A percentile compares a stretch with the other conserved stretches of the same genome.
These are phyloP conservation scores for Arxiozyma bovina DNA, from an alignment of 1,139 yeast genomes.

Conservation along the genomic window DNA sequence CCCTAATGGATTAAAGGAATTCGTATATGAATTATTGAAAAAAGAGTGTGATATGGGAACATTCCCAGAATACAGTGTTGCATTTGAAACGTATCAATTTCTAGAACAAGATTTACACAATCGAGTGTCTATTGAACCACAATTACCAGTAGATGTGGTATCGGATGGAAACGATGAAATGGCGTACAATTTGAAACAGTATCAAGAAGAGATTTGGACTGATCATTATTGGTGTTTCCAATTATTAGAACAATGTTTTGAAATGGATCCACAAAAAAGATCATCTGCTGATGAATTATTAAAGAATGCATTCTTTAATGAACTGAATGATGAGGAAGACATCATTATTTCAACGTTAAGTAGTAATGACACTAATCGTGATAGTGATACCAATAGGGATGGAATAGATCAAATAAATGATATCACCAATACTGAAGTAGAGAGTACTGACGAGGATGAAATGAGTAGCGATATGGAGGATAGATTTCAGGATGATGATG, in stretches of 20 bases:
- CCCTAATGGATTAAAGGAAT: constrained; percentile 27
- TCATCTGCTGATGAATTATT: constrained; percentile 30
- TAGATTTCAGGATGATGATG: constrained; percentile 13
- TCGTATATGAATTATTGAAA: constrained; percentile 25
- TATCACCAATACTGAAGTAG: constrained; percentile 14
- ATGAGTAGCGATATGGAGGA: constrained; percentile 10
- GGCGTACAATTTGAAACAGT: constrained; percentile 19
- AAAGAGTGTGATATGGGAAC: constrained; percentile 32
- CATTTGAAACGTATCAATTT: constrained; percentile 32
- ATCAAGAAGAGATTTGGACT: constrained; percentile 29
- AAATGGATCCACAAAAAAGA: constrained; percentile 30
- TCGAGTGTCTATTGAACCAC: constrained; percentile 21
- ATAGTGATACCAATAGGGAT: constrained; percentile 20
- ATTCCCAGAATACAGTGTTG: constrained; percentile 34
- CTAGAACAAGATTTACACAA: constrained; percentile 23
- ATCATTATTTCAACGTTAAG: background rate
- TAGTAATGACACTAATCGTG: constrained; percentile 1
- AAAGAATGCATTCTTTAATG: constrained; percentile 29
- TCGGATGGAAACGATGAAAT: constrained; percentile 4
- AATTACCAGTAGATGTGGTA: constrained; percentile 15
- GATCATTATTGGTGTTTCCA: constrained; percentile 33
- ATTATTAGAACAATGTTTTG: constrained; percentile 29
- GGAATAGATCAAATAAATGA: constrained; percentile 10
- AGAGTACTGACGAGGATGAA: constrained; percentile 8
- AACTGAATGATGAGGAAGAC: constrained; percentile 17